Percentiles rank a stretch among this genome's conserved stretches.
Conservation (phyloP, 495 filamentous ascomycete species). For the Cercophora sp. region DNA sequence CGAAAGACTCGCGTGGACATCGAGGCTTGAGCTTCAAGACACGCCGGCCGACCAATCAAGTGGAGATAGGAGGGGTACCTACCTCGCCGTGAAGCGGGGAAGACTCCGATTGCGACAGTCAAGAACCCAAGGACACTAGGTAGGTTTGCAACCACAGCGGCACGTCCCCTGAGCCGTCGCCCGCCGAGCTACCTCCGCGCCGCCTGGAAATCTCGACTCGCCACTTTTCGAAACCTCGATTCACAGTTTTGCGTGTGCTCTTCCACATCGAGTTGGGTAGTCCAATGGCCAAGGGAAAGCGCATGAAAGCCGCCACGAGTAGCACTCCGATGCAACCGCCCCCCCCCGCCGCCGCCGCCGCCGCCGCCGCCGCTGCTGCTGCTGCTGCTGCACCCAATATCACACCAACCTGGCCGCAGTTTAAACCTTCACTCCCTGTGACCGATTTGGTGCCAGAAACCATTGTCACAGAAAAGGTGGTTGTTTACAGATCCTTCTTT, state of each 20-base stretch:
- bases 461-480: slow-evolving; percentile 57
- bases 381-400: slow-evolving; percentile 4
- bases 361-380: not conserved
- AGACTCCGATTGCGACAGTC: no score
- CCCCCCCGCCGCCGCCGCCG: no score
- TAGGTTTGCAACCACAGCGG: no score
- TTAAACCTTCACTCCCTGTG: slow-evolving; percentile 68
- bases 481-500: slow-evolving; percentile 74
- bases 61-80: no score
- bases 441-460: slow-evolving; percentile 60
- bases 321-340: slow-evolving; percentile 4
- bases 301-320: slow-evolving; percentile 13
- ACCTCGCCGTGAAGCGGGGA: no score
- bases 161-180: no score
- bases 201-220: no score
- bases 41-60: not conserved
- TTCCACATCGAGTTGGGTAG: no score
- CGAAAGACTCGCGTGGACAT: not conserved
- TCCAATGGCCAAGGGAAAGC: slow-evolving; percentile 27
- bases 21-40: not conserved
- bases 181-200: no score
- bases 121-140: no score
- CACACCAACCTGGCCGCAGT: slow-evolving; percentile 69
- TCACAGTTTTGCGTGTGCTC: no score
- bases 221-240: no score